Percentiles rank a stretch among this genome's conserved stretches.
These are phyloP conservation scores for Quercus berberidifolia DNA, from an alignment of 306 rosid species.

Conservation along the genomic window DNA sequence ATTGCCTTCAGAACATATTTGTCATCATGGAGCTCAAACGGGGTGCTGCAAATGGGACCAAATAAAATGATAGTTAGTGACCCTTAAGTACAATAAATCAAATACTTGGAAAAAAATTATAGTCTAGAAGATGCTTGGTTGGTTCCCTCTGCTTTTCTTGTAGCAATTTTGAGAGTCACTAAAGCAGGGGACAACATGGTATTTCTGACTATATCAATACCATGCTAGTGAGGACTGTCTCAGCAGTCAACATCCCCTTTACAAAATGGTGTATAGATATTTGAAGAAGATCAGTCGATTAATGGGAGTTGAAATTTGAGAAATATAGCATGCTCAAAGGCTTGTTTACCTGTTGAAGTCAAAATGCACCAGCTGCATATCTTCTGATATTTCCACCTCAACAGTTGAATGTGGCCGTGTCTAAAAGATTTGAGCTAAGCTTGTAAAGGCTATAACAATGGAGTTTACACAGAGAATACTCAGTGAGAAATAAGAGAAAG, in stretches of 20 bases:
- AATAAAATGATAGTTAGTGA: neutral
- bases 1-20: constrained; percentile 86
- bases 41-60: constrained; percentile 58
- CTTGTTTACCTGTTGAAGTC: constrained; percentile 82
- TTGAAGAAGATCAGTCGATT: neutral
- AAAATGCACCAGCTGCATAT: constrained; percentile 98
- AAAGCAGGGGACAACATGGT: too few species aligned
- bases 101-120: neutral
- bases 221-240: neutral
- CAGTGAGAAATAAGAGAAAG: too few species aligned
- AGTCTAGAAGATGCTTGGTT: neutral
- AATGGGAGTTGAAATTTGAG: neutral
- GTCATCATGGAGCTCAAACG: constrained; percentile 97
- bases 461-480: too few species aligned
- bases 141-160: neutral
- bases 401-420: constrained; percentile 98
- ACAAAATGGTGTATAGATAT: neutral
- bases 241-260: neutral
- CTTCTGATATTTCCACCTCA: constrained; percentile 99
- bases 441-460: too few species aligned
- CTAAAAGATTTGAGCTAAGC: constrained; percentile 20
- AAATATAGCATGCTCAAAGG: neutral
- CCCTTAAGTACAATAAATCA: neutral
- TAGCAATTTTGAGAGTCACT: too few species aligned
- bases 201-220: too few species aligned